phyloP scores from a whole-genome alignment of 2,329 filamentous ascomycete species.

The Aspergillus floridensis region DNA sequence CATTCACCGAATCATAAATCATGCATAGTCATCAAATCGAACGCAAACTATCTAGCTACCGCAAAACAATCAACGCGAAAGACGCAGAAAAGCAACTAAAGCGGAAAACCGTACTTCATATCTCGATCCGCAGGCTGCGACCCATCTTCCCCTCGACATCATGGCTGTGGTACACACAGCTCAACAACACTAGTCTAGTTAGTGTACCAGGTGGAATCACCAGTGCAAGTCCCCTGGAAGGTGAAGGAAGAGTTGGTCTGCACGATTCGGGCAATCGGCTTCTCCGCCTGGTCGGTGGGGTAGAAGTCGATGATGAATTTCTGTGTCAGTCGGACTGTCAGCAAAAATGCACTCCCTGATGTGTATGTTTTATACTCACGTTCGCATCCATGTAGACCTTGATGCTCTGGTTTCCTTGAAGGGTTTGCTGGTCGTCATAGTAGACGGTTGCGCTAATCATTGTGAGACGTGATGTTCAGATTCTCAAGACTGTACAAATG shows the following conservation, averaged over 20 bases:
- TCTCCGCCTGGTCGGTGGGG: conserved; percentile 1
- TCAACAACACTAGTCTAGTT: neutral
- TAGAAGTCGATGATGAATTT: conserved; percentile 7
- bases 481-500: no score
- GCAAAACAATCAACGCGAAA: neutral
- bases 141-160: neutral
- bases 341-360: no score
- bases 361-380: neutral
- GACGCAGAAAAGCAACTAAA: neutral
- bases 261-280: conserved; percentile 7
- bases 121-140: neutral
- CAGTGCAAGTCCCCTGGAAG: neutral
- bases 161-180: neutral
- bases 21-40: neutral
- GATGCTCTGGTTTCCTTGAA: conserved; percentile 6
- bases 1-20: neutral
- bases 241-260: conserved; percentile 2
- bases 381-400: conserved; percentile 1
- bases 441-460: neutral
- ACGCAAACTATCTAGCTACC: neutral
- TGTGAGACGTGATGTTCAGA: neutral
- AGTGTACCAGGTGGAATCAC: neutral
- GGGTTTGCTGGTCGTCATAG: conserved; percentile 2
- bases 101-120: neutral
- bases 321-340: neutral